Conservation (phyloP, 345 rosid species). For the Angophora floribunda region DNA sequence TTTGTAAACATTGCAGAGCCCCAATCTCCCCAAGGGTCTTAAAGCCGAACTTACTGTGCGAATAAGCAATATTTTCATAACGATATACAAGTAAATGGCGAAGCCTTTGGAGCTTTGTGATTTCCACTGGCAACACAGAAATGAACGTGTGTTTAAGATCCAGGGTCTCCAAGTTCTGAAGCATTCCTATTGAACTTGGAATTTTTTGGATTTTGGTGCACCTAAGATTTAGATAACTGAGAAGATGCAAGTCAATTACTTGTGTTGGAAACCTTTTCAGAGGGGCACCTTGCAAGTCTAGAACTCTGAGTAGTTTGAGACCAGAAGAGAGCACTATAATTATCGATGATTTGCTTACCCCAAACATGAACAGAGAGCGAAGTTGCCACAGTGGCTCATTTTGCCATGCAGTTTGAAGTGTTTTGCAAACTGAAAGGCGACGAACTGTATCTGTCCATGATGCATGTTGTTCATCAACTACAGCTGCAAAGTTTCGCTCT, state of each 20-base stretch:
- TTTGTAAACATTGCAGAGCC: constrained; percentile 5
- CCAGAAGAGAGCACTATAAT: not conserved
- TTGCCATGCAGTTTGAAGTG: not conserved
- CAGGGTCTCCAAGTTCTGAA: constrained; percentile 15
- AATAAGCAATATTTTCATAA: not conserved
- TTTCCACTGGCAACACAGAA: constrained; percentile 11
- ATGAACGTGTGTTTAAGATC: constrained; percentile 12
- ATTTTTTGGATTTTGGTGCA: constrained; percentile 1
- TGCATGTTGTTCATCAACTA: not conserved
- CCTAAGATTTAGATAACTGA: constrained; percentile 12
- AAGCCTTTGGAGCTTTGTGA: constrained; percentile 10
- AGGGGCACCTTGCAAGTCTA: constrained; percentile 14
- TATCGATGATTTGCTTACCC: not conserved
- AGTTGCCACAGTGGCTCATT: not conserved
- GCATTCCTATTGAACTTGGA: constrained; percentile 17
- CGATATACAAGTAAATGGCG: constrained; percentile 15
- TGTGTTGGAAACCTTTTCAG: constrained; percentile 7
- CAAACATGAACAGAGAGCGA: constrained; percentile 13
- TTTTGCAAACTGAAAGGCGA: constrained; percentile 8
- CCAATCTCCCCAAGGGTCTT: constrained; percentile 8
- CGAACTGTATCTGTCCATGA: constrained; percentile 6
- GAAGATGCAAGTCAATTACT: not conserved
- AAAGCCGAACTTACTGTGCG: constrained; percentile 1
- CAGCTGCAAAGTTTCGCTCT: constrained; percentile 1
- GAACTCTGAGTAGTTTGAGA: constrained; percentile 1